Evolutionary conservation across 148 eudicot genomes (phyloP), one percentile per base, ranked within the genome.

Genomic region (Limonium bicolor): DNA sequence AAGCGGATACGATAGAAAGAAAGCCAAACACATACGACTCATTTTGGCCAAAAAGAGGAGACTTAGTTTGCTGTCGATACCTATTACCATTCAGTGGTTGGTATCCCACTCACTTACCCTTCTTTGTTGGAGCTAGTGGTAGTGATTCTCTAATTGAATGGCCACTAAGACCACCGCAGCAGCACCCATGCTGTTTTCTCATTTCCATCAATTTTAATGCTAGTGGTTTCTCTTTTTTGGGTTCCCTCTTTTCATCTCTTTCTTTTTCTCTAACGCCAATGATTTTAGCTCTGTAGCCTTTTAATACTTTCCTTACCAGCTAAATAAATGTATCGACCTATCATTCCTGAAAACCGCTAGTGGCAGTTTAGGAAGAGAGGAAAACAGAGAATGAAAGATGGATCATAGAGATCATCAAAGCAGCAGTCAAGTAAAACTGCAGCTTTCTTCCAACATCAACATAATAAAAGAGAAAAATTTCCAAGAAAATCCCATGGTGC

Each of bases 31-130:
- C 31, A 43, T 25, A n/a, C n/a, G n/a, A n/a, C n/a, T n/a, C n/a
- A n/a, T n/a, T n/a, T n/a, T n/a, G n/a, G n/a, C n/a, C n/a, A n/a
- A n/a, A n/a, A n/a, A n/a, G n/a, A n/a, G n/a, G n/a, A n/a, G n/a
- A n/a, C n/a, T n/a, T n/a, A n/a, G n/a, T n/a, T n/a, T n/a, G n/a
- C n/a, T n/a, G n/a, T n/a, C n/a, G n/a, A n/a, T n/a, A n/a, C n/a
- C 27, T 43, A 19, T 6, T 15, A 43, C 29, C 50, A 55, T 66
- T 67, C 63, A 41, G 46, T 65, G 46, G 51, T 55, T 59, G 54
- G 41, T 76, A 67, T 59, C 50, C 66, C 79, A 72, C 87, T 58
- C 43, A 17, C 47, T 56, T 38, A 25, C 38, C 43, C 43, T 40
- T 40, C n/a, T n/a, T n/a, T n/a, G n/a, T n/a, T n/a, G n/a, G n/a